A percentile compares a stretch with the other conserved stretches of the same genome.
Conservation (phyloP, 768 basidiomycete species). For the Filobasidium wieringae region DNA sequence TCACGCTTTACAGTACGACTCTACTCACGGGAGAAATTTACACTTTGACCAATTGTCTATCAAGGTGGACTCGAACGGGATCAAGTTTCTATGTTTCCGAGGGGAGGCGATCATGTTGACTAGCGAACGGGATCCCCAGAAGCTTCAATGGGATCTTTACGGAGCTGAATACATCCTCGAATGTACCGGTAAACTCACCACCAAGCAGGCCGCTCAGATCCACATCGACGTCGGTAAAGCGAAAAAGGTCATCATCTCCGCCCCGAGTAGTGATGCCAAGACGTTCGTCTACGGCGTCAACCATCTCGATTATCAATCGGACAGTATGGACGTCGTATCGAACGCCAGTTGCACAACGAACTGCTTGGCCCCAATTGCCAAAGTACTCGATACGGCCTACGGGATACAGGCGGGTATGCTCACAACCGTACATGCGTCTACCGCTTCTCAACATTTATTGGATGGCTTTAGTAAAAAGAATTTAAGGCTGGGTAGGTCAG, state of each 20-base stretch:
- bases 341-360: conserved; percentile 41
- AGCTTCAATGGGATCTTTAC: conserved; percentile 30
- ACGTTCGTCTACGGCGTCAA: conserved; percentile 39
- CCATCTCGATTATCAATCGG: conserved; percentile 20
- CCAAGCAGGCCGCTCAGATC: conserved; percentile 23
- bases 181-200: conserved; percentile 35
- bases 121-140: conserved; percentile 28
- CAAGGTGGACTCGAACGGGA: conserved; percentile 8
- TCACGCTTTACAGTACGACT: conserved; percentile 36
- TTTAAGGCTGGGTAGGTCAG: conserved; percentile 21
- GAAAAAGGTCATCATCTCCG: conserved; percentile 39
- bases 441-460: conserved; percentile 36
- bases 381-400: conserved; percentile 32
- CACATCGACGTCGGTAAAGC: conserved; percentile 32
- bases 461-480: conserved; percentile 38
- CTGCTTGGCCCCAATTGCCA: conserved; percentile 38
- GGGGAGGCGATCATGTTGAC: conserved; percentile 31
- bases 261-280: conserved; percentile 30
- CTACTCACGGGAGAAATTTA: conserved; percentile 33
- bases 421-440: conserved; percentile 39
- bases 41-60: conserved; percentile 23
- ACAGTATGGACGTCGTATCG: conserved; percentile 26
- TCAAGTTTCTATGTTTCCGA: conserved; percentile 22
- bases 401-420: conserved; percentile 39
- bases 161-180: conserved; percentile 38